Evolutionary conservation across 345 rosid genomes (phyloP).

Genomic region (Noccaea caerulescens): DNA sequence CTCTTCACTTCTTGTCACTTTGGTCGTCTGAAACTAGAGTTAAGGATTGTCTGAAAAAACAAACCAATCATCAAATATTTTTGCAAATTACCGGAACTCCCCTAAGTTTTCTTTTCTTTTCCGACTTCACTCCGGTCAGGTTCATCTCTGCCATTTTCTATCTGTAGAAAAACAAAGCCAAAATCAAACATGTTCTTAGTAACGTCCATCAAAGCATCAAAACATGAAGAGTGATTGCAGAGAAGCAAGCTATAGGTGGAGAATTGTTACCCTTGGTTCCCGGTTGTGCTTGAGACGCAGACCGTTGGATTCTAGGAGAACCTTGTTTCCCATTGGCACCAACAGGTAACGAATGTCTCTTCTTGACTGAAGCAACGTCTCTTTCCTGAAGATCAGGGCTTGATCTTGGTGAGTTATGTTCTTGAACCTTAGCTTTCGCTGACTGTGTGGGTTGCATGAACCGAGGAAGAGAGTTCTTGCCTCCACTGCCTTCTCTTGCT

Average conservation of each 20-base stretch:
- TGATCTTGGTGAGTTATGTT: conserved; percentile 86
- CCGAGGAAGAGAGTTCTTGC: conserved; percentile 76
- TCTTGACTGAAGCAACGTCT: conserved; percentile 63
- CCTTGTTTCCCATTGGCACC: conserved; percentile 84
- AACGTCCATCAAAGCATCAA: not conserved
- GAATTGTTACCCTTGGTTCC: conserved; percentile 62
- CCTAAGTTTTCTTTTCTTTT: conserved; percentile 8
- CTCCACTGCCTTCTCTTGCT: conserved; percentile 68
- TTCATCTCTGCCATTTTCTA: conserved; percentile 82
- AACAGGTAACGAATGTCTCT: conserved; percentile 88
- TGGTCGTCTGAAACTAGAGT: conserved; percentile 36
- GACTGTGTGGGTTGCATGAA: conserved; percentile 98
- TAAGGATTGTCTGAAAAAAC: conserved; percentile 32
- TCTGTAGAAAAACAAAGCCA: conserved; percentile 52
- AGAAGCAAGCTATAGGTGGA: not conserved
- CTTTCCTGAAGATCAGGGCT: conserved; percentile 90
- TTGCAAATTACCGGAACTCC: conserved; percentile 7
- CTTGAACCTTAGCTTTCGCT: conserved; percentile 81
- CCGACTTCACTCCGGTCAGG: conserved; percentile 9
- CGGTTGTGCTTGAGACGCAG: conserved; percentile 66
- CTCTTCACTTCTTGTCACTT: conserved; percentile 30
- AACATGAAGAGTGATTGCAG: not conserved
- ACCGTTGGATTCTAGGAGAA: conserved; percentile 76
- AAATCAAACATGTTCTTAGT: not conserved
- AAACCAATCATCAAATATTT: conserved; percentile 33